Evolutionary conservation across 345 rosid species (phyloP).

Genomic region (Clarkia xantiana): DNA sequence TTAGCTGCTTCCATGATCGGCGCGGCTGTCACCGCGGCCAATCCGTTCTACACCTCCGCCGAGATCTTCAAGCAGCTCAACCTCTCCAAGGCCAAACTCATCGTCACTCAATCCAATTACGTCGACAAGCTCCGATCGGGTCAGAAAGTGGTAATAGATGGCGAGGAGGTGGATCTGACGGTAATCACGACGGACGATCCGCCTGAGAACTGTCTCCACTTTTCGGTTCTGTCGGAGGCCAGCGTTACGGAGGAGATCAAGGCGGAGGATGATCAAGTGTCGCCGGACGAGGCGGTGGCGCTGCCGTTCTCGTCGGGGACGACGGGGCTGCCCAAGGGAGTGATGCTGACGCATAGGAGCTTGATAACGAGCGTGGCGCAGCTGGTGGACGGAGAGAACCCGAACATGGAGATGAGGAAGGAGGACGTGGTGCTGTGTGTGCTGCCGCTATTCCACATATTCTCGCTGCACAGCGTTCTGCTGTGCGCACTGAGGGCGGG

Average conservation of each 20-base stretch:
- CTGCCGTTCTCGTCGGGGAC: slow-evolving; percentile 87
- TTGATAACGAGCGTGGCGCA: slow-evolving; percentile 81
- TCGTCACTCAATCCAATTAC: slow-evolving; percentile 55
- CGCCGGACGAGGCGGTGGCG: slow-evolving; percentile 58
- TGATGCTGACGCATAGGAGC: slow-evolving; percentile 65
- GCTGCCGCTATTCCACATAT: slow-evolving; percentile 75
- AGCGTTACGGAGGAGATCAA: slow-evolving; percentile 23
- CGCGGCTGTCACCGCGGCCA: slow-evolving; percentile 65
- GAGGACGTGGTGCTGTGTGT: slow-evolving; percentile 74
- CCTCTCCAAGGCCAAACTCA: slow-evolving; percentile 38
- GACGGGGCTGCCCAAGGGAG: slow-evolving; percentile 87
- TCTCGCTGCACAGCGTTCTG: slow-evolving; percentile 61
- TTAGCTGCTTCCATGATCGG: slow-evolving; percentile 85
- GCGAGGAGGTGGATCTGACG: slow-evolving; percentile 26
- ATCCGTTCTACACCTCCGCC: slow-evolving; percentile 66
- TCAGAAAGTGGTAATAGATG: not conserved
- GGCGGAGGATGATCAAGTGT: slow-evolving; percentile 8
- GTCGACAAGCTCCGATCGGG: slow-evolving; percentile 35
- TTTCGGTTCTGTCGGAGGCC: slow-evolving; percentile 29
- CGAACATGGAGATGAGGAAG: slow-evolving; percentile 39
- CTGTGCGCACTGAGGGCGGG: slow-evolving; percentile 61
- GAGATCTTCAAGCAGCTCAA: slow-evolving; percentile 58
- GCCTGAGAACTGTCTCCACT: slow-evolving; percentile 52
- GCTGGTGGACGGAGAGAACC: slow-evolving; percentile 90
- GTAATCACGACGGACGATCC: slow-evolving; percentile 53